Percentiles rank a stretch among this genome's conserved stretches.
These are phyloP conservation scores for Syncephalastrum contaminatum DNA, from an alignment of 371 early-diverging fungal genomes.

Conservation along the genomic window DNA sequence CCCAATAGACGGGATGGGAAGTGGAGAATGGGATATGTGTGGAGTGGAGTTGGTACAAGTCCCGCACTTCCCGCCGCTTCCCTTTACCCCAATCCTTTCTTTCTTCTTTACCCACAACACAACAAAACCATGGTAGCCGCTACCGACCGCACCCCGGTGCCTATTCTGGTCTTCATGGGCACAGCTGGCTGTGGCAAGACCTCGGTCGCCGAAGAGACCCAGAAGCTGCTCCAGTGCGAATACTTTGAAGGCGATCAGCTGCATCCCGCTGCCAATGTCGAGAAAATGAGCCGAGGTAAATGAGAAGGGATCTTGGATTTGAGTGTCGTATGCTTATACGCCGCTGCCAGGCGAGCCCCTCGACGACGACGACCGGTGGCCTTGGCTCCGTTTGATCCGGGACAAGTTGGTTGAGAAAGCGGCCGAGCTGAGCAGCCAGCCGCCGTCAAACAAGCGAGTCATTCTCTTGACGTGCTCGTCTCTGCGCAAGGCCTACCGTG, in stretches of 20 bases:
- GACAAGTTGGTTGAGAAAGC: slow-evolving; percentile 25
- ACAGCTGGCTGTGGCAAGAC: slow-evolving; percentile 66
- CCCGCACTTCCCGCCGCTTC: no score
- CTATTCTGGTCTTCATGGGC: slow-evolving; percentile 52
- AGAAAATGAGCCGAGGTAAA: slow-evolving; percentile 61
- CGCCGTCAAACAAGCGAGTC: slow-evolving; percentile 10
- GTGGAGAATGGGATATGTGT: no score
- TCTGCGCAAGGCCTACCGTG: slow-evolving; percentile 60
- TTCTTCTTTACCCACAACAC: no score
- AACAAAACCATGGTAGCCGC: no score
- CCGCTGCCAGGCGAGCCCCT: slow-evolving; percentile 46
- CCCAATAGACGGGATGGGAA: no score
- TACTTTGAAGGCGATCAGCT: slow-evolving; percentile 66
- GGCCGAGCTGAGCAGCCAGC: slow-evolving; percentile 6
- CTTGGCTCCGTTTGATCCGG: slow-evolving; percentile 55
- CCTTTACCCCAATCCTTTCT: no score
- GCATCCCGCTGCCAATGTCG: slow-evolving; percentile 55
- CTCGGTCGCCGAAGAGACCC: slow-evolving; percentile 49
- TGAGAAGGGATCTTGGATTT: neutral
- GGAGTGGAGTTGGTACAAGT: no score
- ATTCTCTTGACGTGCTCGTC: slow-evolving; percentile 66
- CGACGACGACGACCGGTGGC: slow-evolving; percentile 66
- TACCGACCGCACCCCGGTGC: slow-evolving; percentile 8
- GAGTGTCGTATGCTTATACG: neutral
- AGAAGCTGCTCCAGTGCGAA: slow-evolving; percentile 36